phyloP scores from a whole-genome alignment of 345 rosid species.

The Mercurialis annua region DNA sequence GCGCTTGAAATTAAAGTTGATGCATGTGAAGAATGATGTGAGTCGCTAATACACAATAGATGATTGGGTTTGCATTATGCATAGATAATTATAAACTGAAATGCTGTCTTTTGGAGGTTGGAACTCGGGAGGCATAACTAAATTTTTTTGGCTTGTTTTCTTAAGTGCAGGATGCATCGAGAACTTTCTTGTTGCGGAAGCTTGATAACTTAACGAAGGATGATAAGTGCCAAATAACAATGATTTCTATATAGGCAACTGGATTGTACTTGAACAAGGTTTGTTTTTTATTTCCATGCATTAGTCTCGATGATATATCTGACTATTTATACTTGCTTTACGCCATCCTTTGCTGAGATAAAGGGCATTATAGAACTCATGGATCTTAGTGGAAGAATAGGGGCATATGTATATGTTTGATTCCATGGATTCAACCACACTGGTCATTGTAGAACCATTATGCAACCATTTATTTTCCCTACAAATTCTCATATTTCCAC shows the following conservation, averaged over 20 bases:
- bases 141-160: slow-evolving; percentile 12
- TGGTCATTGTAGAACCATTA: no score
- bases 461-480: not conserved
- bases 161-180: slow-evolving; percentile 87
- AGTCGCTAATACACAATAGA: no score
- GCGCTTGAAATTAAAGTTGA: not conserved
- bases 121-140: slow-evolving; percentile 4
- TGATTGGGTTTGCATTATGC: not conserved
- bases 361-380: slow-evolving; percentile 11
- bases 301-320: slow-evolving; percentile 10
- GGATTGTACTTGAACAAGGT: slow-evolving; percentile 99
- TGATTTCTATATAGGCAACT: slow-evolving; percentile 98
- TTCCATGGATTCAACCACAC: not conserved
- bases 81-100: not conserved
- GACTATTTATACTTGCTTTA: slow-evolving; percentile 13
- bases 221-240: slow-evolving; percentile 95
- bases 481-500: not conserved
- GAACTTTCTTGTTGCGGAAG: slow-evolving; percentile 88
- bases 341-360: not conserved
- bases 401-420: slow-evolving; percentile 2
- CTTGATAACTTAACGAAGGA: slow-evolving; percentile 90
- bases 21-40: no score
- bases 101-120: slow-evolving; percentile 2
- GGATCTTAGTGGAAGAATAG: slow-evolving; percentile 3
- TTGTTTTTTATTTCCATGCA: slow-evolving; percentile 30